Conservation (phyloP, 441 rosid species). For the Pelargonium myrrhifolium region DNA sequence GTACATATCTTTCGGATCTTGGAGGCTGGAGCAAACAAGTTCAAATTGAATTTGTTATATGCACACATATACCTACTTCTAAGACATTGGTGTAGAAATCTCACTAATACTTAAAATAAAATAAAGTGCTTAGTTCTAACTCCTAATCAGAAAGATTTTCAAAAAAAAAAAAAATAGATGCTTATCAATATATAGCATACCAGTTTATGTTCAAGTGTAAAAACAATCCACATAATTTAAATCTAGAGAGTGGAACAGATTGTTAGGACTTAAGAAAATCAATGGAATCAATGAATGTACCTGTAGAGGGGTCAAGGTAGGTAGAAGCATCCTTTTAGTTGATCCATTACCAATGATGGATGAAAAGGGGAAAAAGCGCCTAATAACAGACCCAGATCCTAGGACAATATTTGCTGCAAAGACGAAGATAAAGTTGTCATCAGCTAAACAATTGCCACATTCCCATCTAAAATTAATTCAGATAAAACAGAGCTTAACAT, state of each 20-base stretch:
- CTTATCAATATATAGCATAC: neutral
- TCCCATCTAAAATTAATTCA: neutral
- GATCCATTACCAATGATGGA: neutral
- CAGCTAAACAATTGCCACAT: neutral
- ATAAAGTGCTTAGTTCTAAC: neutral
- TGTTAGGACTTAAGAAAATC: neutral
- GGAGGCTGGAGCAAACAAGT: neutral
- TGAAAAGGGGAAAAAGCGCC: neutral
- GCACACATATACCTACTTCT: neutral
- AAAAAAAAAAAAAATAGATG: neutral
- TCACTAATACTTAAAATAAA: too few species aligned
- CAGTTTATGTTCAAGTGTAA: neutral
- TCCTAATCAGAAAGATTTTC: neutral
- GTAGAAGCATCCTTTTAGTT: neutral
- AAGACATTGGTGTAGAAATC: neutral
- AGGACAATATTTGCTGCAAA: neutral
- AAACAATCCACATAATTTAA: neutral
- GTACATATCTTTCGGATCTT: neutral
- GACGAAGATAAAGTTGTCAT: neutral
- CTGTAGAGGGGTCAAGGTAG: constrained; percentile 9
- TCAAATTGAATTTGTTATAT: too few species aligned
- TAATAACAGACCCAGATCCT: neutral
- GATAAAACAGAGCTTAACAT: neutral
- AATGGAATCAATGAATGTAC: neutral
- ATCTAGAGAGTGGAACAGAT: neutral